phyloP scores from a whole-genome alignment of 305 asterid species.

The Fraxinus dipetala region DNA sequence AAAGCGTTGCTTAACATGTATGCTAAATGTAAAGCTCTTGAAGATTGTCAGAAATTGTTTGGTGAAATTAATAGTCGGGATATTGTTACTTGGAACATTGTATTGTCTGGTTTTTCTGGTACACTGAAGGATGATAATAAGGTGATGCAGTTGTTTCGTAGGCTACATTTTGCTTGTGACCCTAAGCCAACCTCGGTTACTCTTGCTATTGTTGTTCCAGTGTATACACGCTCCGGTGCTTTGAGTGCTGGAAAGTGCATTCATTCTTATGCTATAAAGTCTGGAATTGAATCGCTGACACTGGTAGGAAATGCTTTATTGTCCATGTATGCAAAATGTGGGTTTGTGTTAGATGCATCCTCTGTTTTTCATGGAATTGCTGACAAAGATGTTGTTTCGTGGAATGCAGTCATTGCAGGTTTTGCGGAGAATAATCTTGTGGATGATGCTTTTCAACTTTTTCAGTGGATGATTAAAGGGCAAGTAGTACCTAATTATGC shows the following conservation, averaged over 20 bases:
- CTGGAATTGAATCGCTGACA: constrained; percentile 53
- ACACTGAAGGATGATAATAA: constrained; percentile 47
- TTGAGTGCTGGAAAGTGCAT: constrained; percentile 35
- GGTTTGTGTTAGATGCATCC: constrained; percentile 54
- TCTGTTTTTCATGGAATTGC: constrained; percentile 52
- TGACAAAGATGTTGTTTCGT: constrained; percentile 77
- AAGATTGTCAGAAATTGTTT: constrained; percentile 58
- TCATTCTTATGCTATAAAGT: constrained; percentile 45
- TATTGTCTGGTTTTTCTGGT: constrained; percentile 65
- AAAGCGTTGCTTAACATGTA: constrained; percentile 87
- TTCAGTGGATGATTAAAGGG: constrained; percentile 52
- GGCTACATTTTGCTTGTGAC: constrained; percentile 36
- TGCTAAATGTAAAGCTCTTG: constrained; percentile 68
- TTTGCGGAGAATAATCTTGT: constrained; percentile 55
- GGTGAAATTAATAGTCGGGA: constrained; percentile 41
- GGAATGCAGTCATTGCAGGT: constrained; percentile 88
- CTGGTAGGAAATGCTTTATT: constrained; percentile 69
- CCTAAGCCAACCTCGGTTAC: constrained; percentile 59
- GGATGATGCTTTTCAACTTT: constrained; percentile 50
- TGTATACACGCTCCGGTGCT: constrained; percentile 42
- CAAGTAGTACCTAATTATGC: constrained; percentile 62
- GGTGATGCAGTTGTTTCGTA: constrained; percentile 48
- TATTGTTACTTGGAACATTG: constrained; percentile 74
- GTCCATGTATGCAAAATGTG: constrained; percentile 81
- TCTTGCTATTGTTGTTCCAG: constrained; percentile 77